Base-by-base conservation (phyloP, 164 flowering plant genomes). In the Magnolia sinica region DNA sequence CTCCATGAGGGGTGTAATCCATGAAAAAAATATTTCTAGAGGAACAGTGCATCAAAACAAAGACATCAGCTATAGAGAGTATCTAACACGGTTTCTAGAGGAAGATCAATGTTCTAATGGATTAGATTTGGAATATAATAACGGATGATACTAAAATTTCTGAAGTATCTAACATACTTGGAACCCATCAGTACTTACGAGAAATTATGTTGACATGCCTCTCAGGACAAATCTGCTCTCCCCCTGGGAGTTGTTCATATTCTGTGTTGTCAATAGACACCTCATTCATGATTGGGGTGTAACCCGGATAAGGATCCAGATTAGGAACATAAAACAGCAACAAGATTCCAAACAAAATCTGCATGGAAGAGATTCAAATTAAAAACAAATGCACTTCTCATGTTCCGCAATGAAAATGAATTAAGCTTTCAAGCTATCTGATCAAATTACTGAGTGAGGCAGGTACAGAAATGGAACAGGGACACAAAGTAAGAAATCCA, bases 141-240 rank as follows among this genome's bases (percentile, higher is more conserved):
- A 72, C 24, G 8, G 29, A 72, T 72, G 63, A 55, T 14, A 22
- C 31, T 51, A 50, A 23, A n/a, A 18, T 69, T 37, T 29, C 18
- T 69, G 19, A 37, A 69, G 20, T 37, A 20, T 14, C 22, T n/a
- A 69, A 14, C 31, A 29, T 14, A 37, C 45, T 27, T 68, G 7
- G 19, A 68, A 24, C 19, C 70, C 22, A 19, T 71, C 23, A 19
- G 8, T 74, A 88, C 97, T 66, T 85, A 96, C 99, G 88, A 37
- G 98, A 91, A 78, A 94, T 72, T 80, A 96, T 75, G 83, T 86
- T 91, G 82, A 37, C 92, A 73, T 86, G 93, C 83, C 93, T 88
- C 87, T 96, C 99, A 37, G 99, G 99, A 84, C 97, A 94, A 73
- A 96, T 86, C 58, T 88, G 86, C 84, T 94, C 99, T 71, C 82